Percentiles rank a stretch among this genome's conserved stretches.
Evolutionary conservation across 176 grass and related monocot species (phyloP).

Genomic region (Thalia dealbata): DNA sequence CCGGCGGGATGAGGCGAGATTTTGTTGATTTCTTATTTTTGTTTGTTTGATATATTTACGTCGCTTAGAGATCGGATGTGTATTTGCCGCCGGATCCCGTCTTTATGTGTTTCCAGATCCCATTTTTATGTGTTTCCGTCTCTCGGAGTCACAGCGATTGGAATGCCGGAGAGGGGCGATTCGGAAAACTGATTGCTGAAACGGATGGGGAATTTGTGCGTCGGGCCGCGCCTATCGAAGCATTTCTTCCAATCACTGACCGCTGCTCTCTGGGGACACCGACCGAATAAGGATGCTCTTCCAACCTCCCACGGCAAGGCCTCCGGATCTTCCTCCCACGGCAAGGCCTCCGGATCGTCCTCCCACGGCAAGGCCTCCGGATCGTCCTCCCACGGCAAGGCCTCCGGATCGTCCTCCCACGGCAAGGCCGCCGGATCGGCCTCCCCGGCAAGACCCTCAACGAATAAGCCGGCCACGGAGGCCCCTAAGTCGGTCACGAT

Average conservation of each 20-base stretch:
- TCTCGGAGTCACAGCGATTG: not conserved
- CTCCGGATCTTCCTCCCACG: not conserved
- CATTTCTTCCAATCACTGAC: conserved; percentile 9
- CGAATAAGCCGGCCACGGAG: not conserved
- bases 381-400: not conserved
- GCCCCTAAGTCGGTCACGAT: conserved; percentile 4
- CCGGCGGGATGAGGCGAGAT: no score
- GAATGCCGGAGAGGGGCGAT: no score
- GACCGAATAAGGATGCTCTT: conserved; percentile 1
- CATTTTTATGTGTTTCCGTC: not conserved
- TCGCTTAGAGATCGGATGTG: not conserved
- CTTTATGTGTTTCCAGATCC: not conserved
- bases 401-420: no score
- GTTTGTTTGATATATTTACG: no score
- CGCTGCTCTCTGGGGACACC: not conserved
- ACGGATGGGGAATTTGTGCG: conserved; percentile 8
- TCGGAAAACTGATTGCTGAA: not conserved
- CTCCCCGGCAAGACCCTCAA: not conserved
- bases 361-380: not conserved
- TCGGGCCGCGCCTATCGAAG: conserved; percentile 3
- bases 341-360: not conserved
- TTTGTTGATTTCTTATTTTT: no score
- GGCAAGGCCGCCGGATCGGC: not conserved
- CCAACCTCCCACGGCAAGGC: not conserved
- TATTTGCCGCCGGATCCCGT: not conserved